Evolutionary conservation across 2,329 filamentous ascomycete species (phyloP).

Genomic region (Aureobasidium sp.): DNA sequence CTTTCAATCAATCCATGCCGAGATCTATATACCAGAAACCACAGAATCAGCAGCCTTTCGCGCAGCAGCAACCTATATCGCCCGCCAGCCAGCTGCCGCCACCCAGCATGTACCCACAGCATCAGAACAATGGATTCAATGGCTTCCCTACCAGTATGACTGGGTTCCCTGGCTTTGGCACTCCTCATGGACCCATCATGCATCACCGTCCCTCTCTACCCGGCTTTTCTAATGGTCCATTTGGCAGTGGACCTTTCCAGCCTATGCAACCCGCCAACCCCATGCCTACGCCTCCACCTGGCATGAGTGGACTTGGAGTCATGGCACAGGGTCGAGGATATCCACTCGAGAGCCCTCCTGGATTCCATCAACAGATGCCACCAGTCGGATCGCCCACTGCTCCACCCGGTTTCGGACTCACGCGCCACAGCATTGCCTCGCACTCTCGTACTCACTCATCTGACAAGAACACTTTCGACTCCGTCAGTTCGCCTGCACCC

Average conservation of each 20-base stretch:
- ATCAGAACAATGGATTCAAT: conserved; percentile 35
- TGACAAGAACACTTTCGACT: conserved; percentile 54
- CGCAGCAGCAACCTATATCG: conserved; percentile 53
- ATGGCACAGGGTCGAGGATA: conserved; percentile 51
- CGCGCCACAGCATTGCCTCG: conserved; percentile 36
- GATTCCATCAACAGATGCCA: conserved; percentile 37
- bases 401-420: conserved; percentile 32
- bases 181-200: conserved; percentile 49
- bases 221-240: conserved; percentile 47
- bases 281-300: conserved; percentile 45
- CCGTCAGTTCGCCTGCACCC: conserved; percentile 55
- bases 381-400: conserved; percentile 24
- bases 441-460: conserved; percentile 72
- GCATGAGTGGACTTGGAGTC: conserved; percentile 55
- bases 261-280: conserved; percentile 46
- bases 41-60: conserved; percentile 43
- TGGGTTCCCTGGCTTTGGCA: conserved; percentile 38
- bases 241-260: conserved; percentile 46
- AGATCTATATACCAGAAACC: conserved; percentile 58
- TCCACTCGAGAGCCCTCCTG: conserved; percentile 50
- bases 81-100: conserved; percentile 47
- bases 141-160: conserved; percentile 45
- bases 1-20: conserved; percentile 53
- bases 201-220: conserved; percentile 48
- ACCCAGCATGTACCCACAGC: conserved; percentile 47